phyloP scores from a whole-genome alignment of 148 eudicot genomes.

The Limonium bicolor region DNA sequence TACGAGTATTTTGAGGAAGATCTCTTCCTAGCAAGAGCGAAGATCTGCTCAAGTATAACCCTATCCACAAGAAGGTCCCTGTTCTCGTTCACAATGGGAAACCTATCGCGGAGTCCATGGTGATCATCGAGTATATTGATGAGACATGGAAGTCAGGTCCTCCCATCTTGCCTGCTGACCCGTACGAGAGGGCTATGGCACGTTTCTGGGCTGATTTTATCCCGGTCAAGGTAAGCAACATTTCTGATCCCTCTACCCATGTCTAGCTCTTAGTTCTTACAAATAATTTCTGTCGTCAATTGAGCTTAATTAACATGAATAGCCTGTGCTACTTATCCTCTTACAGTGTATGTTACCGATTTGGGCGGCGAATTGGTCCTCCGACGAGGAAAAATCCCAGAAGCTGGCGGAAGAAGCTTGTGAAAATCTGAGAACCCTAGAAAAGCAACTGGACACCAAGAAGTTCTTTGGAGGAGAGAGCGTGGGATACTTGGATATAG shows the following conservation, averaged over 20 bases:
- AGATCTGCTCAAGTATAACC: slow-evolving; percentile 16
- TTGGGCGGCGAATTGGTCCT: slow-evolving; percentile 1
- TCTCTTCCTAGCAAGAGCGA: slow-evolving; percentile 13
- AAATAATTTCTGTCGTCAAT: too few relatives aligned
- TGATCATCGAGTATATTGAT: slow-evolving; percentile 26
- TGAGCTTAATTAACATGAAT: too few relatives aligned
- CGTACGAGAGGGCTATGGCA: slow-evolving; percentile 14
- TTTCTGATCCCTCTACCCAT: too few relatives aligned
- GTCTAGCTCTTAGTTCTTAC: too few relatives aligned
- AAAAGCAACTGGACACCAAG: slow-evolving; percentile 13
- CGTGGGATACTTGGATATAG: slow-evolving; percentile 16
- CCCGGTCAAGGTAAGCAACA: slow-evolving; percentile 7
- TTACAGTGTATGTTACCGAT: not conserved
- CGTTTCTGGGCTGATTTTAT: slow-evolving; percentile 12
- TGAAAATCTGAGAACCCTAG: slow-evolving; percentile 2
- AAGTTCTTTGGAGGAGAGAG: slow-evolving; percentile 12
- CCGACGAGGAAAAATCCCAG: not conserved
- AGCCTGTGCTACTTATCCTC: too few relatives aligned
- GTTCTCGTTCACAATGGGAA: slow-evolving; percentile 17
- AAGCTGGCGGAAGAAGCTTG: slow-evolving; percentile 4
- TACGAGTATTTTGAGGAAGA: slow-evolving; percentile 23
- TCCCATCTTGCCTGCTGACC: slow-evolving; percentile 14
- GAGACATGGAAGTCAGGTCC: slow-evolving; percentile 12
- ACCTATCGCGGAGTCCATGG: slow-evolving; percentile 15
- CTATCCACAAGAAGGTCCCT: slow-evolving; percentile 25